Base-by-base conservation (phyloP, 2,329 filamentous ascomycete species). In the Endoconidiophora laricicola region DNA sequence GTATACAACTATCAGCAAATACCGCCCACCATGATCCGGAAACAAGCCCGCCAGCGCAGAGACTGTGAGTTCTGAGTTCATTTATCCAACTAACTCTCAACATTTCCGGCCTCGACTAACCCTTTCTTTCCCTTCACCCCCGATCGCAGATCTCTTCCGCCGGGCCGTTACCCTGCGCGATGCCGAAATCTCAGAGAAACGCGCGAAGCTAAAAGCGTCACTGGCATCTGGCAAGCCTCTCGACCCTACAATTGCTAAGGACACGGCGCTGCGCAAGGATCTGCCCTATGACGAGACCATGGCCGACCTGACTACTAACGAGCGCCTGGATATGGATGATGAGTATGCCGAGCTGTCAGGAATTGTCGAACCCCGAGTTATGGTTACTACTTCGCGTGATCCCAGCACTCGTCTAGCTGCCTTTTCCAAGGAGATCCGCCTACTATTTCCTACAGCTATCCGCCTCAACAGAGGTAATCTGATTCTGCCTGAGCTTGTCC, bases 321-420 rank as follows among this genome's bases (percentile, higher is more conserved):
- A 86, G 52, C 73, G 81, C 61, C 66, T 86, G 16, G 81, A 85
- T 50, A 66, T 93, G 18, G 86, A 93, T 61, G 86, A 94, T 60
- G 90, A 96, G 67, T 96, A 95, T 63, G 78, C 83, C 22, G 79
- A 88, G 57, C 76, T 95, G 1, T 91, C 84, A n/a, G 91, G 91
- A 29, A 78, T 96, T 38, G 78, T 91, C 37, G 91, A 96, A 57
- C 87, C 90, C 5, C 75, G 52, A 48, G 80, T 94, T 3, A 74
- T 96, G 5, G 85, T 95, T 46, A 94, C 90, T 22, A 98, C 91
- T 3, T 91, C 84, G 43, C 78, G 91, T 60, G 83, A 90, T 57
- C 90, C 91, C 18, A 90, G 83, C 26, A 82, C 84, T 44, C 75
- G 91, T 49, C 71, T 98, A 6, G 76, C 79, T n/a, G 81, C 86